Evolutionary conservation across 2,329 filamentous ascomycete species (phyloP).

Genomic region (Thelonectria discophora): DNA sequence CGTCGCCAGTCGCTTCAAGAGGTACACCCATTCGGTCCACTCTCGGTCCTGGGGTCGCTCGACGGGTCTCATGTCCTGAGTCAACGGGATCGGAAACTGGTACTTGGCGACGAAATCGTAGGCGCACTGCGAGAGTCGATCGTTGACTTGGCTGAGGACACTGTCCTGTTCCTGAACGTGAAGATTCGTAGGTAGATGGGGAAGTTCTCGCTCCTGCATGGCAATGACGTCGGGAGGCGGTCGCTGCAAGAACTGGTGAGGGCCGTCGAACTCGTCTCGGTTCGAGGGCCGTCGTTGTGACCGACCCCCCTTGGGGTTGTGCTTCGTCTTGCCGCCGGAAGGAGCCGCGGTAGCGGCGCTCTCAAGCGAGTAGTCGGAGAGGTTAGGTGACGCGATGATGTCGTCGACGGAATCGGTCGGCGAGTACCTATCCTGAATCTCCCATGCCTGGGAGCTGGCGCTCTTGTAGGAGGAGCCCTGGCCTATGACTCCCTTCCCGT

Average conservation of each 20-base stretch:
- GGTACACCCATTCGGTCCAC: conserved; percentile 92
- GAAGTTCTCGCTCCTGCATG: conserved; percentile 81
- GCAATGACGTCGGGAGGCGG: conserved; percentile 76
- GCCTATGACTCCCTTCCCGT: conserved; percentile 41
- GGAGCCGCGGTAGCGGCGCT: conserved; percentile 52
- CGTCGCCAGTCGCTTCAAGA: conserved; percentile 84
- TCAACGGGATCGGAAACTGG: conserved; percentile 87
- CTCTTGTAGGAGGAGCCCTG: conserved; percentile 54
- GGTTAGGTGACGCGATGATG: conserved; percentile 64
- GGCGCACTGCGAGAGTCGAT: conserved; percentile 83
- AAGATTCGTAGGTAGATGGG: conserved; percentile 83
- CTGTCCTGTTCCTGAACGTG: conserved; percentile 85
- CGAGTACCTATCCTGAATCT: conserved; percentile 61
- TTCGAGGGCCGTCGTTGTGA: conserved; percentile 78
- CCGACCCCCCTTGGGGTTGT: conserved; percentile 55
- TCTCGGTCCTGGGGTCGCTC: conserved; percentile 80
- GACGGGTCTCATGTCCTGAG: conserved; percentile 81
- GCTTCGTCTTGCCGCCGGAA: conserved; percentile 54
- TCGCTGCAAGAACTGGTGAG: conserved; percentile 81
- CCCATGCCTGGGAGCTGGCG: conserved; percentile 56
- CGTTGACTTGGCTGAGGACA: conserved; percentile 82
- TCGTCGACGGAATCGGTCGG: conserved; percentile 68
- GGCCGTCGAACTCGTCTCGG: conserved; percentile 89
- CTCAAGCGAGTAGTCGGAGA: conserved; percentile 69
- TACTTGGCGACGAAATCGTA: conserved; percentile 93